phyloP scores from a whole-genome alignment of 1,139 yeast species.

The Zygosaccharomyces sapae region DNA sequence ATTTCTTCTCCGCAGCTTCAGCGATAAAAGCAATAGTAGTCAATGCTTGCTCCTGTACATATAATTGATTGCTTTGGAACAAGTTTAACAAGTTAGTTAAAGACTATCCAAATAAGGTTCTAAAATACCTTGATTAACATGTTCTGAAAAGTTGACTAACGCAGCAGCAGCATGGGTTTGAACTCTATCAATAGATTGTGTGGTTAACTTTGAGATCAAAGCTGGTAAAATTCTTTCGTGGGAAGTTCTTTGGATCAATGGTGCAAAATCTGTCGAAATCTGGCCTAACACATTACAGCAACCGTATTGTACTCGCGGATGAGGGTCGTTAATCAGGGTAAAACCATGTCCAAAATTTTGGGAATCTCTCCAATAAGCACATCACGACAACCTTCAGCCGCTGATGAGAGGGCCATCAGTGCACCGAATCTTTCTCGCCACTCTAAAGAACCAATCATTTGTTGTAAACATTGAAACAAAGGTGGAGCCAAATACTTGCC shows the following conservation, averaged over 20 bases:
- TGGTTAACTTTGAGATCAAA: conserved; percentile 71
- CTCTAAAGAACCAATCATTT: conserved; percentile 65
- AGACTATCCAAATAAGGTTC: conserved; percentile 88
- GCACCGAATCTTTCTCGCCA: conserved; percentile 99
- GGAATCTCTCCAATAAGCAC: conserved; percentile 80
- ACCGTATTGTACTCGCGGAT: conserved; percentile 94
- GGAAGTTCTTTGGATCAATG: conserved; percentile 73
- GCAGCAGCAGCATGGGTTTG: conserved; percentile 99
- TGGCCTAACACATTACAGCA: conserved; percentile 97
- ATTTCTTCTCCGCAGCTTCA: conserved; percentile 91
- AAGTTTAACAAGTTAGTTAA: conserved; percentile 69
- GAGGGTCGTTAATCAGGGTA: conserved; percentile 81
- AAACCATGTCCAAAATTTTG: conserved; percentile 71
- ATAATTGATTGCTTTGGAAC: conserved; percentile 79
- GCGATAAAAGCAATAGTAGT: conserved; percentile 97
- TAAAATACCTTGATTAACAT: conserved; percentile 77
- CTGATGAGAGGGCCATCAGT: conserved; percentile 91
- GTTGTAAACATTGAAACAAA: conserved; percentile 78
- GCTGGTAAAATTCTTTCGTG: conserved; percentile 83
- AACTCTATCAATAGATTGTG: conserved; percentile 75
- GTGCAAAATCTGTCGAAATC: conserved; percentile 96
- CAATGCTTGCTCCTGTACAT: conserved; percentile 94
- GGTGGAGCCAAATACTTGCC: conserved; percentile 84
- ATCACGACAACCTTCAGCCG: conserved; percentile 96
- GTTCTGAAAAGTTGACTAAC: conserved; percentile 88